A percentile compares a stretch with the other conserved stretches of the same genome.
phyloP scores from a whole-genome alignment of 2,329 filamentous ascomycete species.

The Emergomyces pasteurianus region DNA sequence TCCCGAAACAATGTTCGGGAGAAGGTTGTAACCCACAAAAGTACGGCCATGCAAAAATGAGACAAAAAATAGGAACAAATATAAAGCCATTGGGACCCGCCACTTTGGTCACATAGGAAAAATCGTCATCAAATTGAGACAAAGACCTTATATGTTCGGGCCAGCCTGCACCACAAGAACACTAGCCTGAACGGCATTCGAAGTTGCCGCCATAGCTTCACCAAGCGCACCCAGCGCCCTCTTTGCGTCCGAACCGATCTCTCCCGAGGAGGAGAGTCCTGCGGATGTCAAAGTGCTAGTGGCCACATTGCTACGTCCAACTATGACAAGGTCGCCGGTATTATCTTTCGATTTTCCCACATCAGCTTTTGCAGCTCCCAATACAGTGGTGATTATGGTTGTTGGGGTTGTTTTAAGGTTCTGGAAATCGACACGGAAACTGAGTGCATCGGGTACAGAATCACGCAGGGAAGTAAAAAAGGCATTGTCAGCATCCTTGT shows the following conservation, averaged over 20 bases:
- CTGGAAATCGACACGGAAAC: constrained; percentile 46
- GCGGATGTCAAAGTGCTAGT: constrained; percentile 1
- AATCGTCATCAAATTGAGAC: neutral
- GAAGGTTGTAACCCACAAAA: too few relatives aligned
- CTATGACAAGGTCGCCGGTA: constrained; percentile 57
- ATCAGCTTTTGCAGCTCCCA: constrained; percentile 46
- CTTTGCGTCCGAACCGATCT: constrained; percentile 20
- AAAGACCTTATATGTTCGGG: constrained; percentile 12
- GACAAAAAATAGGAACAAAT: too few relatives aligned
- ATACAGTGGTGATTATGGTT: constrained; percentile 33
- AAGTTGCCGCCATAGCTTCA: constrained; percentile 40
- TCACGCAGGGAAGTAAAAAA: constrained; percentile 49
- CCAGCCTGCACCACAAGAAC: constrained; percentile 57
- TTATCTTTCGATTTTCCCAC: constrained; percentile 51
- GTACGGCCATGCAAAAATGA: too few relatives aligned
- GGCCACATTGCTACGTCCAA: constrained; percentile 23
- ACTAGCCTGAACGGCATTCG: constrained; percentile 50
- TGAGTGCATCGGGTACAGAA: constrained; percentile 41
- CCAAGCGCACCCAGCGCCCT: constrained; percentile 24
- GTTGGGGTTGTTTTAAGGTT: constrained; percentile 16
- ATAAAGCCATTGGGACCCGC: too few relatives aligned
- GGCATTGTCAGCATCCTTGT: constrained; percentile 34
- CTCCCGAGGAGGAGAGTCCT: constrained; percentile 23
- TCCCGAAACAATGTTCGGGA: too few relatives aligned
- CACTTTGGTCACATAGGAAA: neutral